A percentile compares a stretch with the other conserved stretches of the same genome.
Conservation (phyloP, 2,329 filamentous ascomycete genomes). For the Escovopsis sp. region DNA sequence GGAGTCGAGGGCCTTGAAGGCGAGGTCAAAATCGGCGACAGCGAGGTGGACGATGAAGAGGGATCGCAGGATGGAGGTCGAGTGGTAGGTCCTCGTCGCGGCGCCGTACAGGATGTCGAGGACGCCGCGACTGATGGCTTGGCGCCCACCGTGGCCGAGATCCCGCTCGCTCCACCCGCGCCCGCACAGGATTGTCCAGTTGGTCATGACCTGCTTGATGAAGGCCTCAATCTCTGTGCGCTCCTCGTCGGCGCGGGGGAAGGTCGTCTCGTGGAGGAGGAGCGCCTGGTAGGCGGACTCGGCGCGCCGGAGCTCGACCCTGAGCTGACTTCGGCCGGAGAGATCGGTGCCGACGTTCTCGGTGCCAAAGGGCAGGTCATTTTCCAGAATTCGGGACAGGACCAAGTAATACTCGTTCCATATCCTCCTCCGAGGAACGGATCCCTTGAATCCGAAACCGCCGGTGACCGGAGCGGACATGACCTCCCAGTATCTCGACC, state of each 20-base stretch:
- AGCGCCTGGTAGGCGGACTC: constrained; percentile 69
- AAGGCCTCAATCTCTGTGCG: constrained; percentile 72
- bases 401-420: constrained; percentile 79
- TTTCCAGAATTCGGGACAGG: constrained; percentile 60
- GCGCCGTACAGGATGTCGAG: constrained; percentile 83
- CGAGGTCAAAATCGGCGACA: constrained; percentile 81
- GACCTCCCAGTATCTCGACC: constrained; percentile 54
- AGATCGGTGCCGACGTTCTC: constrained; percentile 30
- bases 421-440: constrained; percentile 49
- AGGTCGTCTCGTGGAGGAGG: constrained; percentile 63
- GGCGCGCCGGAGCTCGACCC: constrained; percentile 63
- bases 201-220: constrained; percentile 62
- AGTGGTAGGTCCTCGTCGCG: constrained; percentile 89
- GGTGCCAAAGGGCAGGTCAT: constrained; percentile 45
- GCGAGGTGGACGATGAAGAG: constrained; percentile 80
- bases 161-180: constrained; percentile 68
- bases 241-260: constrained; percentile 69
- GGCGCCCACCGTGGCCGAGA: constrained; percentile 67
- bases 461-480: constrained; percentile 32
- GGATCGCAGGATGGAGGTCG: constrained; percentile 71
- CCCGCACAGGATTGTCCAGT: constrained; percentile 75
- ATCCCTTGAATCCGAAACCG: constrained; percentile 42
- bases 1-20: constrained; percentile 79
- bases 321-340: constrained; percentile 48
- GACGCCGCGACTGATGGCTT: constrained; percentile 57